Evolutionary conservation across 176 grass and related monocot genomes (phyloP).

Genomic region (Oryza punctata): DNA sequence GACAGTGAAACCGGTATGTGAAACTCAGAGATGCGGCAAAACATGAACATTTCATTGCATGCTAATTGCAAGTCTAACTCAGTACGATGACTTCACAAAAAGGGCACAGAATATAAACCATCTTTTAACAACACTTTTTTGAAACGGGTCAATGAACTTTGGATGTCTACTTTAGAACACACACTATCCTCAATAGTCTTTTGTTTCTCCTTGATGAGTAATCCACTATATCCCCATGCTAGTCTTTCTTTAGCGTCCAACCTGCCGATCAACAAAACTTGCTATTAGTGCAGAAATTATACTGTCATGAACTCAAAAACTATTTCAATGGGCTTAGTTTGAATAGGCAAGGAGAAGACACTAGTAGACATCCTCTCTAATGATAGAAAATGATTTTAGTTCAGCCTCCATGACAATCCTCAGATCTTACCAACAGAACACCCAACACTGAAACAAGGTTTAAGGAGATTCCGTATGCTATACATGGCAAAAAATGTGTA

Average conservation of each 20-base stretch:
- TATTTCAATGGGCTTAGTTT: background rate
- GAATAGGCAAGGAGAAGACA: background rate
- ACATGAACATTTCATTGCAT: background rate
- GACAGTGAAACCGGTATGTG: background rate
- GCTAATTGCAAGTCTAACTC: background rate
- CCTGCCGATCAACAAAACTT: background rate
- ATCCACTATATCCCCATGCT: background rate
- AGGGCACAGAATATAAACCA: background rate
- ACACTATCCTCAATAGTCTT: slow-evolving; percentile 9
- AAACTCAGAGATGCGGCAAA: background rate
- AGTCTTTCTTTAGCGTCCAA: background rate
- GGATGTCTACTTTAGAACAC: background rate
- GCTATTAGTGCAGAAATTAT: background rate
- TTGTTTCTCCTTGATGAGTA: slow-evolving; percentile 28
- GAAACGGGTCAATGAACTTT: slow-evolving; percentile 26
- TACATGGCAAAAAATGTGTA: background rate
- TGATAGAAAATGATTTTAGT: background rate
- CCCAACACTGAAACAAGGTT: background rate
- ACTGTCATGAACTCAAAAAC: background rate
- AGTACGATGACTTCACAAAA: background rate
- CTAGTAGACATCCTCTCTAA: background rate
- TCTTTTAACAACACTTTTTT: slow-evolving; percentile 29
- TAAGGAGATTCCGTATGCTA: background rate
- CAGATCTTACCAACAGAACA: background rate
- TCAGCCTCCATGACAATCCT: background rate